A percentile compares a stretch with the other conserved stretches of the same genome.
Evolutionary conservation across 257 asterid genomes (phyloP).

Genomic region (Solanum bukasovii): DNA sequence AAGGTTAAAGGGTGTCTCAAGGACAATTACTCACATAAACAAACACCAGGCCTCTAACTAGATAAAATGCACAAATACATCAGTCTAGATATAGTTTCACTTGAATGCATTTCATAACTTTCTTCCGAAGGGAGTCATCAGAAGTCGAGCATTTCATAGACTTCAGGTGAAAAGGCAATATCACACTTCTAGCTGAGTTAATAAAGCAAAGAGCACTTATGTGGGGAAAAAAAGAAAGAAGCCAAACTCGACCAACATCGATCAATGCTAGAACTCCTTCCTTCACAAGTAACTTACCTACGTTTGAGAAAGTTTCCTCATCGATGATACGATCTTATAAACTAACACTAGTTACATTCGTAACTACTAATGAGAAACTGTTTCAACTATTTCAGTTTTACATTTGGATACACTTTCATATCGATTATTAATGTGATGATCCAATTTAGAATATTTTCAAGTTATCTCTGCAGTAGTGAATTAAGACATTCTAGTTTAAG

Average conservation of each 20-base stretch:
- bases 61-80: neutral
- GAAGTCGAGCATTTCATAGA: neutral
- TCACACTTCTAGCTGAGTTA: neutral
- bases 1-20: neutral
- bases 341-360: neutral
- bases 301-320: neutral
- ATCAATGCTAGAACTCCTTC: neutral
- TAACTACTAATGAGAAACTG: neutral
- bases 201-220: neutral
- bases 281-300: neutral
- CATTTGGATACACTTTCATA: neutral
- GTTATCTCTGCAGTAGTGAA: neutral
- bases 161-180: neutral
- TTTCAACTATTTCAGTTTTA: neutral
- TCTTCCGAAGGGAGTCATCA: neutral
- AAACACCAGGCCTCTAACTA: neutral
- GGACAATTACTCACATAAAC: neutral
- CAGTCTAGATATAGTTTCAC: neutral
- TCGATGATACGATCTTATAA: neutral
- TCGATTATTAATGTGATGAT: neutral
- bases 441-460: neutral
- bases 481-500: neutral
- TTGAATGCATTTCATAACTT: neutral
- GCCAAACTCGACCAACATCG: neutral
- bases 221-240: neutral